Conservation (phyloP, 208 protist species). For the Leptomonas seymouri region DNA sequence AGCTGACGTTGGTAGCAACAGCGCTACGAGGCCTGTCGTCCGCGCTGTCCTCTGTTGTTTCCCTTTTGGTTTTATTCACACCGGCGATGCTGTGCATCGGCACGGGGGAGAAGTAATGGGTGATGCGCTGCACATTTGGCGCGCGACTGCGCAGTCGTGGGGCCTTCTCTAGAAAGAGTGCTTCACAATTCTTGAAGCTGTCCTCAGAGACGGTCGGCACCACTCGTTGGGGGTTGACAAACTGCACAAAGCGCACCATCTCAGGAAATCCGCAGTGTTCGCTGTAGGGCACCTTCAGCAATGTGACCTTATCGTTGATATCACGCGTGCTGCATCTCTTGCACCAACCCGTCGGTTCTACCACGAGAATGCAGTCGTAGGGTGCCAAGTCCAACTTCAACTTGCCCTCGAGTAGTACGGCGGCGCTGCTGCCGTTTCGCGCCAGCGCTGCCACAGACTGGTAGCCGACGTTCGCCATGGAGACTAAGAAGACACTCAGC, state of each 20-base stretch:
- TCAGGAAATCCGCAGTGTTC: conserved; percentile 89
- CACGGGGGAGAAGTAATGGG: conserved; percentile 44
- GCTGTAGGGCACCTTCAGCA: conserved; percentile 82
- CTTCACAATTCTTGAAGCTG: conserved; percentile 67
- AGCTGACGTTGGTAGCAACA: no score
- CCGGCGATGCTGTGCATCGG: neutral
- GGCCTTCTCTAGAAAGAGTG: conserved; percentile 69
- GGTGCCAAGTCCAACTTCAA: conserved; percentile 43
- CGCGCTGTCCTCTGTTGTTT: neutral
- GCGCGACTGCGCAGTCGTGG: conserved; percentile 54
- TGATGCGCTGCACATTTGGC: conserved; percentile 70
- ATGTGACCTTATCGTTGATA: conserved; percentile 29
- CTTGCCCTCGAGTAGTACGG: conserved; percentile 37
- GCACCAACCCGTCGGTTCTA: conserved; percentile 88
- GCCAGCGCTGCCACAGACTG: conserved; percentile 19
- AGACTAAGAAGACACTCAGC: conserved; percentile 30
- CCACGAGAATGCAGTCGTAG: conserved; percentile 65
- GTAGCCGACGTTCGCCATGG: conserved; percentile 27
- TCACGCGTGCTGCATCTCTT: conserved; percentile 18
- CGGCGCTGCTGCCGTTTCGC: neutral
- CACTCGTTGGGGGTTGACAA: conserved; percentile 67
- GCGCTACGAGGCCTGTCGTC: neutral
- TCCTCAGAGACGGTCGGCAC: conserved; percentile 80
- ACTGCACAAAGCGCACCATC: conserved; percentile 75
- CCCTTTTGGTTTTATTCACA: neutral